Conservation (phyloP, 768 basidiomycete species). For the Tylopilus intermedius region DNA sequence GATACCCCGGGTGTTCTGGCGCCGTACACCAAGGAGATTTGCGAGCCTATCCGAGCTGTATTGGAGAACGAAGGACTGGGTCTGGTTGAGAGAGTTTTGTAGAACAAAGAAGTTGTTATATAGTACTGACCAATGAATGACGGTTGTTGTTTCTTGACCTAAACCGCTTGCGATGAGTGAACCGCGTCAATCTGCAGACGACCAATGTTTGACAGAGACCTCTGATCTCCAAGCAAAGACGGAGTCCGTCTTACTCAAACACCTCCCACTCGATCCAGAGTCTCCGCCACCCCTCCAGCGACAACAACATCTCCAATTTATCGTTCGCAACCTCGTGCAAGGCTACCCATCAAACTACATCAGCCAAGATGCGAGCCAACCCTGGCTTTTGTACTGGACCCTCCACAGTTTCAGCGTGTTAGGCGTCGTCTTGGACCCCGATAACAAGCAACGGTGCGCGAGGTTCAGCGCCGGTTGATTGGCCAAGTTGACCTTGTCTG, state of each 20-base stretch:
- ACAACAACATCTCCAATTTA: slow-evolving; percentile 68
- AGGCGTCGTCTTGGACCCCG: slow-evolving; percentile 74
- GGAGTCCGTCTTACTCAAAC: slow-evolving; percentile 54
- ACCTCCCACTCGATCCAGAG: slow-evolving; percentile 38
- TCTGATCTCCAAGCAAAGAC: slow-evolving; percentile 60
- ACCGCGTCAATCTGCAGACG: slow-evolving; percentile 40
- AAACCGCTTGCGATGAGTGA: slow-evolving; percentile 14
- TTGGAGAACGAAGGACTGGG: slow-evolving; percentile 75
- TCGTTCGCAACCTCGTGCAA: slow-evolving; percentile 67
- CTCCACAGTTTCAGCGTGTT: slow-evolving; percentile 77
- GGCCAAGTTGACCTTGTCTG: no score
- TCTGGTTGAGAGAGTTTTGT: slow-evolving; percentile 66
- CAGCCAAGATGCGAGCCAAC: slow-evolving; percentile 91
- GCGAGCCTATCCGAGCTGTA: slow-evolving; percentile 62
- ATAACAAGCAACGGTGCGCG: slow-evolving; percentile 64
- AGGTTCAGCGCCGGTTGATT: not conserved
- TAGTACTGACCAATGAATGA: not conserved
- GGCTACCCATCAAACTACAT: slow-evolving; percentile 76
- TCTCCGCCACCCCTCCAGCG: slow-evolving; percentile 45
- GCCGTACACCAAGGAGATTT: slow-evolving; percentile 84
- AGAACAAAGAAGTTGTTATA: slow-evolving; percentile 12
- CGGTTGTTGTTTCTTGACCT: not conserved
- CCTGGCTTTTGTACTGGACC: slow-evolving; percentile 94
- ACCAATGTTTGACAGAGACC: slow-evolving; percentile 60
- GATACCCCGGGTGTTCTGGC: slow-evolving; percentile 73